phyloP scores from a whole-genome alignment of 371 early-diverging fungal species.

The Paramicrosporidium saccamoebae region DNA sequence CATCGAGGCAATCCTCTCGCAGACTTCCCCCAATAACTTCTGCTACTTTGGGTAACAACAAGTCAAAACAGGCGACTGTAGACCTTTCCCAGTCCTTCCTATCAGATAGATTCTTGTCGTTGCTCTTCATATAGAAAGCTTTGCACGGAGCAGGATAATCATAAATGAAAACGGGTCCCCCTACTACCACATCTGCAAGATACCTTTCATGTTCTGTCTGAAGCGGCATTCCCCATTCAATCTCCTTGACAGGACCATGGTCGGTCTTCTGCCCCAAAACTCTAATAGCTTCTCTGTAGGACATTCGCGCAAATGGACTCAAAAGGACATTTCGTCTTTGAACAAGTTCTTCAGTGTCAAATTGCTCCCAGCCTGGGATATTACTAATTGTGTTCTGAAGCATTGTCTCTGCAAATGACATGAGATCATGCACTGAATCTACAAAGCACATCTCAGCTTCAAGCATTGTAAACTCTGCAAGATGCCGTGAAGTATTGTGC shows the following conservation, averaged over 20 bases:
- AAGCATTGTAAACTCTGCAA: constrained; percentile 83
- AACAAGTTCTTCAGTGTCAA: constrained; percentile 8
- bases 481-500: constrained; percentile 39
- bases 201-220: constrained; percentile 65
- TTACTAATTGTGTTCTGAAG: constrained; percentile 6
- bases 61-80: constrained; percentile 59
- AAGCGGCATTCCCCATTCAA: constrained; percentile 32
- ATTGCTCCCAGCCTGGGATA: constrained; percentile 3
- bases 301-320: constrained; percentile 26
- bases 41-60: constrained; percentile 56
- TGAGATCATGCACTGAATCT: constrained; percentile 6
- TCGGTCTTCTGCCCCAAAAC: constrained; percentile 13
- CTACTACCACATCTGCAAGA: constrained; percentile 22
- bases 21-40: constrained; percentile 67
- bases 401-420: constrained; percentile 10
- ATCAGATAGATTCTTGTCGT: constrained; percentile 4
- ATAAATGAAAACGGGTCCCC: constrained; percentile 52
- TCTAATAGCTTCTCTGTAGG: constrained; percentile 45
- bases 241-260: constrained; percentile 9
- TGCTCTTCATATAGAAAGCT: constrained; percentile 68
- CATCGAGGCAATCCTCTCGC: constrained; percentile 27
- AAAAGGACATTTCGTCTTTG: constrained; percentile 9
- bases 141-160: constrained; percentile 47
- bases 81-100: constrained; percentile 7
- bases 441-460: constrained; percentile 63